Evolutionary conservation across 2,329 filamentous ascomycete species (phyloP), one percentile per base, ranked within the genome.

Genomic region (Paracoccidioides lutzii): DNA sequence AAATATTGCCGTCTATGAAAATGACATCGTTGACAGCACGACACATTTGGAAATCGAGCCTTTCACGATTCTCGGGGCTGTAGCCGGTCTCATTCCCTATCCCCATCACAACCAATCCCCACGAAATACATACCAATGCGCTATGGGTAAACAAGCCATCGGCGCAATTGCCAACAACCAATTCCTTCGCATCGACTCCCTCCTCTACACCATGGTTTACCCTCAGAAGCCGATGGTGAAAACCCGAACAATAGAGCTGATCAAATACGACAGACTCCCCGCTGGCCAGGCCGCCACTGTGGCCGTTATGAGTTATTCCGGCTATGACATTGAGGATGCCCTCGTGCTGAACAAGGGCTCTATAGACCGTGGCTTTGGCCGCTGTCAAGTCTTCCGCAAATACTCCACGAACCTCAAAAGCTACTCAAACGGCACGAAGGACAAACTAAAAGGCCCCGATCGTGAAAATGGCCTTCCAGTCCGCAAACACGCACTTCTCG

Each of bases 121-220:
- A 8, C 81, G 93, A 78, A 98, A 98, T 69, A 98, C 93, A 0
- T 98, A 98, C 67, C 91, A 97, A 78, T 96, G 91, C 74, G 93
- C 93, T 73, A 98, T 98, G 93, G 93, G 93, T 81, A 98, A 98
- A 75, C 93, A 98, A 86, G 93, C 93, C 42, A 97, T 98, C 69
- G 93, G 93, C 38, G 90, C 91, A 38, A 97, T 98, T 67, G 93
- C 91, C 14, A 95, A 95, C 68, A 98, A 98, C 68, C 93, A 98
- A 70, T 95, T 96, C 74, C 88, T 91, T 65, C 85, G 93, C 56
- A 96, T 98, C 69, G 93, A 98, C 66, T 97, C 91, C 0, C 78
- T 98, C 14, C 81, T 98, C 5, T 97, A 96, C 68, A 87, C 95
- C 1, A 88, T 98, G 75, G 93, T 98, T 3, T 98, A 98, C 66